These are phyloP conservation scores for Saccharomycopsis oosterbeekiorum DNA, from an alignment of 805 yeast species.

Conservation along the genomic window DNA sequence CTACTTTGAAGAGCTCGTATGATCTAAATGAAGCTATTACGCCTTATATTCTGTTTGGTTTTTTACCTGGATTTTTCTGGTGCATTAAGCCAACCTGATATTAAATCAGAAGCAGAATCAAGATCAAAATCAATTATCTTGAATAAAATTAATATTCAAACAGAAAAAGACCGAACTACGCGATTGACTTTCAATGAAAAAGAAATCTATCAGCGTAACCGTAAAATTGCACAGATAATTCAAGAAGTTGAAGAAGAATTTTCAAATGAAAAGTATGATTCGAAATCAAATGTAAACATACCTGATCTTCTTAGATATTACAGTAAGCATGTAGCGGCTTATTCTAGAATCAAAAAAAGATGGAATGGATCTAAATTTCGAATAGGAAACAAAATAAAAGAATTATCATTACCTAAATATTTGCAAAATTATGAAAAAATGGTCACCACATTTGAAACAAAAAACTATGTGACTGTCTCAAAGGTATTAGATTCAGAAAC, in stretches of 20 bases:
- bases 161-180: neutral
- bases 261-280: neutral
- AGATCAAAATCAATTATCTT: neutral
- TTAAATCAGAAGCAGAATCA: neutral
- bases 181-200: neutral
- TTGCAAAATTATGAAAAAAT: neutral
- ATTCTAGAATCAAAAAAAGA: neutral
- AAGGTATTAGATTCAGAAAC: neutral
- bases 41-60: neutral
- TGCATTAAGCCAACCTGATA: neutral
- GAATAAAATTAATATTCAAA: neutral
- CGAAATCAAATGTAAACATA: neutral
- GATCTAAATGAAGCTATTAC: too few relatives aligned
- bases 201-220: neutral
- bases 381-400: neutral
- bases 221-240: conserved; percentile 1
- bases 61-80: neutral
- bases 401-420: conserved; percentile 5
- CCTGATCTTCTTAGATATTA: neutral
- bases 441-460: neutral
- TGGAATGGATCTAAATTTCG: conserved; percentile 7
- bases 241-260: conserved; percentile 5
- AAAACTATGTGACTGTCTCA: neutral
- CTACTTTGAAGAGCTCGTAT: too few relatives aligned
- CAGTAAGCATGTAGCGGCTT: neutral